These are phyloP conservation scores for Phtheirospermum japonicum DNA, from an alignment of 257 asterid species.

Conservation along the genomic window DNA sequence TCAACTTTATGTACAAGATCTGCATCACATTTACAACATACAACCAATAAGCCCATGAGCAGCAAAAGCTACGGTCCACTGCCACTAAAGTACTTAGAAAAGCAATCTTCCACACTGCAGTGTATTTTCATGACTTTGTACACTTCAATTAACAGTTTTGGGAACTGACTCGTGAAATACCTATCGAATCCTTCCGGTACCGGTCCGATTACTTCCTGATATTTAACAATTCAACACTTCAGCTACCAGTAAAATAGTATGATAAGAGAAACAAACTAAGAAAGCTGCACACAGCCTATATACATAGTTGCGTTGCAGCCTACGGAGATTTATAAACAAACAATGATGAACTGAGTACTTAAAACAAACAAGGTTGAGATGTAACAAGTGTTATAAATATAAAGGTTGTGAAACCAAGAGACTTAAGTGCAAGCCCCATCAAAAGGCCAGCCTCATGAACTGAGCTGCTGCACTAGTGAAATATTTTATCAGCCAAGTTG, in stretches of 20 bases:
- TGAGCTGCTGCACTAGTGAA: not conserved
- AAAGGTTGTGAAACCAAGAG: not conserved
- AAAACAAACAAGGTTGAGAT: not conserved
- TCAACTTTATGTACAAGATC: slow-evolving; percentile 23
- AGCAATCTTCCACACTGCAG: slow-evolving; percentile 65
- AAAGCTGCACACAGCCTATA: not conserved
- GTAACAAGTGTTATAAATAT: not conserved
- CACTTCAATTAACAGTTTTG: slow-evolving; percentile 69
- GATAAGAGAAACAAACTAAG: not conserved
- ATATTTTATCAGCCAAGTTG: not conserved
- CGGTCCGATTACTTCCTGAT: slow-evolving; percentile 70
- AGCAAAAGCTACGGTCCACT: slow-evolving; percentile 17
- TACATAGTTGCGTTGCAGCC: not conserved
- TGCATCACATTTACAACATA: slow-evolving; percentile 14
- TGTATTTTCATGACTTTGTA: slow-evolving; percentile 56
- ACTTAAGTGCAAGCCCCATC: not conserved
- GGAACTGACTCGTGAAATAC: slow-evolving; percentile 78
- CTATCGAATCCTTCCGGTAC: slow-evolving; percentile 84
- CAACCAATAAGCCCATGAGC: slow-evolving; percentile 7
- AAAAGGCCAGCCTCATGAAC: not conserved
- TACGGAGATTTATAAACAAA: not conserved
- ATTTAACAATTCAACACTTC: slow-evolving; percentile 10
- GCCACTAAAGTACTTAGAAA: slow-evolving; percentile 59
- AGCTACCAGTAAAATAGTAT: not conserved
- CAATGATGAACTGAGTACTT: not conserved